Percentiles rank a stretch among this genome's conserved stretches.
phyloP scores from a whole-genome alignment of 2,329 filamentous ascomycete genomes.

The Beauveria rudraprayagi region DNA sequence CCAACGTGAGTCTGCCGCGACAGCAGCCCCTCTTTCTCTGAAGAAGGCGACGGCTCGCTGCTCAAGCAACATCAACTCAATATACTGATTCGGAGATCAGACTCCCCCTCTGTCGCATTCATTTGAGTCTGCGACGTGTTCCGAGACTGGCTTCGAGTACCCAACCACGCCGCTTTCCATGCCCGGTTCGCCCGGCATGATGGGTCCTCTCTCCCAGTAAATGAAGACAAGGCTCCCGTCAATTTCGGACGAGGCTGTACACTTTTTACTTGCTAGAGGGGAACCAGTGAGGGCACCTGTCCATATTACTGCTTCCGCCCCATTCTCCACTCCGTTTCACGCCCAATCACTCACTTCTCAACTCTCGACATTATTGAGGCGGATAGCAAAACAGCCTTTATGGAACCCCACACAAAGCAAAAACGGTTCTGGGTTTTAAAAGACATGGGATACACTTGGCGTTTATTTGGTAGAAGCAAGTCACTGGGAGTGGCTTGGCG shows the following conservation, averaged over 20 bases:
- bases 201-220: constrained; percentile 22
- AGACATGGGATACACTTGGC: constrained; percentile 9
- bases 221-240: constrained; percentile 20
- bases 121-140: constrained; percentile 57
- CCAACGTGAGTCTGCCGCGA: constrained; percentile 58
- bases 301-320: constrained; percentile 2
- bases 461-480: constrained; percentile 6
- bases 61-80: constrained; percentile 29
- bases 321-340: not conserved
- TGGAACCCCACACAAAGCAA: not conserved
- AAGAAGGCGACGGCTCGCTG: constrained; percentile 28
- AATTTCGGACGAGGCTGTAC: not conserved
- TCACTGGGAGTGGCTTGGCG: not conserved
- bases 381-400: not conserved
- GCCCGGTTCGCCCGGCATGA: constrained; percentile 56
- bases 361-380: not conserved
- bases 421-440: not conserved
- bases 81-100: constrained; percentile 49
- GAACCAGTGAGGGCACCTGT: not conserved
- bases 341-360: not conserved
- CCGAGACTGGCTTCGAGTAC: constrained; percentile 54
- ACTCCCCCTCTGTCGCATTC: constrained; percentile 71
- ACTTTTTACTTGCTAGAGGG: not conserved
- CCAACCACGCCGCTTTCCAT: constrained; percentile 67
- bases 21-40: constrained; percentile 6